Evolutionary conservation across 179 eudicot species (phyloP).

Genomic region (Heliamphora pulchella): DNA sequence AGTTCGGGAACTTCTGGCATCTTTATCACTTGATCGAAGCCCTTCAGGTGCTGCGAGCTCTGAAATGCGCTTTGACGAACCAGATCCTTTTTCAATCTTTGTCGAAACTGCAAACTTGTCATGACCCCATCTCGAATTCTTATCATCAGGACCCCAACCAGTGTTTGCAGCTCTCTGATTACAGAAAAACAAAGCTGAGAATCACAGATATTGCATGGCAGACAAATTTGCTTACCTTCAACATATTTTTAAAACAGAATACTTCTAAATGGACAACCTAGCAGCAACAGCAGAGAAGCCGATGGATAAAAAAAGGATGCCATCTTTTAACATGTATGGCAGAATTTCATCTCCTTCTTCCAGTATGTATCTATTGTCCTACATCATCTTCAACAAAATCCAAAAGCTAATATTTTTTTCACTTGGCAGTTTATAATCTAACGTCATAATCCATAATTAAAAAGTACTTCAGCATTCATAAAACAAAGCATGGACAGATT

Average conservation of each 20-base stretch:
- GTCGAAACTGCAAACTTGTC: conserved; percentile 43
- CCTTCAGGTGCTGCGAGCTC: conserved; percentile 22
- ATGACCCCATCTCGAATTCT: conserved; percentile 49
- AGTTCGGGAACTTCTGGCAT: conserved; percentile 30
- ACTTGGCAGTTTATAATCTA: too few relatives aligned
- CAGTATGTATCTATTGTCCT: background rate
- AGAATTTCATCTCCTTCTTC: background rate
- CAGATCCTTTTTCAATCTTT: conserved; percentile 30
- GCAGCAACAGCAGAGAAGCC: background rate
- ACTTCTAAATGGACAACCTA: background rate
- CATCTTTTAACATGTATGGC: background rate
- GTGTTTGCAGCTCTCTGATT: conserved; percentile 90
- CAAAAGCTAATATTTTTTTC: too few relatives aligned
- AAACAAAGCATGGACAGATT: background rate
- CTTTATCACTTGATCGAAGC: conserved; percentile 27
- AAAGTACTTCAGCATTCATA: background rate
- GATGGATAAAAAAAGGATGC: background rate
- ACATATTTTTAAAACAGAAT: background rate
- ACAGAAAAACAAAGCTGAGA: conserved; percentile 8
- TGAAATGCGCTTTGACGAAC: conserved; percentile 22
- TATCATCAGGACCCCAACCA: conserved; percentile 84
- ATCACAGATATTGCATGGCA: background rate
- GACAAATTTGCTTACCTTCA: background rate
- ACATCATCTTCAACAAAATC: background rate
- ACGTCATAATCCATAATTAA: background rate